Conservation (phyloP, 2,329 filamentous ascomycete genomes). For the Colletotrichum aenigma region DNA sequence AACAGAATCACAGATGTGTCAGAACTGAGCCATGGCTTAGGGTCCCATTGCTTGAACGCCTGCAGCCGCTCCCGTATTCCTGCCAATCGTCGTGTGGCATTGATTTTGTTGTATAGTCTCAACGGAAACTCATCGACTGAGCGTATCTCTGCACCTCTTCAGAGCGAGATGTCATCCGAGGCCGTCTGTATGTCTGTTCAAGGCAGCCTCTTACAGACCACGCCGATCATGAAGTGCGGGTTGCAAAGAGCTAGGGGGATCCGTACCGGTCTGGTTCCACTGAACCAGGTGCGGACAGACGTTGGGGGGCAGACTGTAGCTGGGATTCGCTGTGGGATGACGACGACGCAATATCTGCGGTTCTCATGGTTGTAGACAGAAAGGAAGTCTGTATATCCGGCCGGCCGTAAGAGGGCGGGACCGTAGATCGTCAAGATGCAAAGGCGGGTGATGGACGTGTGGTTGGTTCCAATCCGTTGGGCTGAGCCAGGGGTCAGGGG, state of each 20-base stretch:
- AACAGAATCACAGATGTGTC: background rate
- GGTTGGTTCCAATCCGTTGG: conserved; percentile 15
- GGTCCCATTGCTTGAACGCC: background rate
- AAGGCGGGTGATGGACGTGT: conserved; percentile 3
- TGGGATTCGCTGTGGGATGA: background rate
- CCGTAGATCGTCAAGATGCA: conserved; percentile 9
- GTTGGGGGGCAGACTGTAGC: background rate
- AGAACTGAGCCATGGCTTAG: background rate
- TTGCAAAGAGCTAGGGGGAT: background rate
- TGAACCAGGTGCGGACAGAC: background rate
- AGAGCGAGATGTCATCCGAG: background rate
- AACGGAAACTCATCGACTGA: background rate
- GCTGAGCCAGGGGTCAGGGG: conserved; percentile 15
- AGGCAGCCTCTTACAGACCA: background rate
- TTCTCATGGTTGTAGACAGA: background rate
- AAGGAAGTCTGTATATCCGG: background rate
- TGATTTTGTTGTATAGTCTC: background rate
- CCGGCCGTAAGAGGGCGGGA: conserved; percentile 6
- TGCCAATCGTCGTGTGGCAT: background rate
- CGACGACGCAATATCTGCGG: background rate
- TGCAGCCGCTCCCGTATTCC: background rate
- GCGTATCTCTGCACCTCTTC: background rate
- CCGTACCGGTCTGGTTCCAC: background rate
- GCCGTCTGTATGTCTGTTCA: background rate
- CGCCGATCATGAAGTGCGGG: background rate